A percentile compares a stretch with the other conserved stretches of the same genome.
Evolutionary conservation across 2,329 filamentous ascomycete genomes (phyloP).

Genomic region (Aspergillus nomiae): DNA sequence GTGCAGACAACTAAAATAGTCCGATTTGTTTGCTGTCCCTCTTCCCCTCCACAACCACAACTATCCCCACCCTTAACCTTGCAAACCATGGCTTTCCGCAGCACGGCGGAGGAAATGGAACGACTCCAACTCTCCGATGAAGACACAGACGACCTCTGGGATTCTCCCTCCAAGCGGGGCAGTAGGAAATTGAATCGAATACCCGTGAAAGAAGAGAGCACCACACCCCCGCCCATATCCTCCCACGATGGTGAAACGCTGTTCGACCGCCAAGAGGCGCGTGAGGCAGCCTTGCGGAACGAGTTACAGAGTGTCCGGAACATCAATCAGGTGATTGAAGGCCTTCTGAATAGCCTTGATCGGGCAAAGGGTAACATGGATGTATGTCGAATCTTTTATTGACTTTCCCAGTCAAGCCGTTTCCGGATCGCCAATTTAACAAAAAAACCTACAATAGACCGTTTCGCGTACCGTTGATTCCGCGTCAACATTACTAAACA

Average conservation of each 20-base stretch:
- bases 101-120: constrained; percentile 52
- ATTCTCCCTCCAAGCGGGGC: constrained; percentile 54
- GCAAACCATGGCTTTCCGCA: constrained; percentile 34
- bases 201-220: constrained; percentile 41
- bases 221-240: constrained; percentile 29
- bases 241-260: constrained; percentile 53
- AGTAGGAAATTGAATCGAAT: constrained; percentile 35
- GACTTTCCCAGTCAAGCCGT: not conserved
- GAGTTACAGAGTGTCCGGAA: constrained; percentile 82
- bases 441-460: constrained; percentile 55
- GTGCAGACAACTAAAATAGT: not conserved
- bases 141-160: constrained; percentile 59
- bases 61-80: not conserved
- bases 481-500: constrained; percentile 85
- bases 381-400: constrained; percentile 31
- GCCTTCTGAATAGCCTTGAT: constrained; percentile 48
- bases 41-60: not conserved
- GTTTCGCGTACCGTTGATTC: constrained; percentile 84
- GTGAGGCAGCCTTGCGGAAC: constrained; percentile 71
- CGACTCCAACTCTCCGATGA: constrained; percentile 57
- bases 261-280: constrained; percentile 66
- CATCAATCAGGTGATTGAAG: constrained; percentile 85
- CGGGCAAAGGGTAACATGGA: constrained; percentile 54
- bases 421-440: not conserved
- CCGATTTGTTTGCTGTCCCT: not conserved